A percentile compares a stretch with the other conserved stretches of the same genome.
Conservation (phyloP, 305 asterid genomes). For the Fraxinus dipetala region DNA sequence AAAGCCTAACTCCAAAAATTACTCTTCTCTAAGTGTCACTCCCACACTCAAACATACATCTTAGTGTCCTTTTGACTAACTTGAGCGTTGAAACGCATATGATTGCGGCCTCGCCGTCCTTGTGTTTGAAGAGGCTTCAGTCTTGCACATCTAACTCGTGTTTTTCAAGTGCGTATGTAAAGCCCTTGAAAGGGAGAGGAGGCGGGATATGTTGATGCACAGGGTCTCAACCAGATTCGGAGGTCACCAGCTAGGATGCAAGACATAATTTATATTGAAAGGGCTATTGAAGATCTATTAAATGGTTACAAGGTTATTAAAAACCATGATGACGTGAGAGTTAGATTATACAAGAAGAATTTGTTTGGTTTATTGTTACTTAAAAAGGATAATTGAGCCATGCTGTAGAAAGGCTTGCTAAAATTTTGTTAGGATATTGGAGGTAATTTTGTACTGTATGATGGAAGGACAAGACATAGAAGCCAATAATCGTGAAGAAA, state of each 20-base stretch:
- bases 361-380: background rate
- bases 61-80: background rate
- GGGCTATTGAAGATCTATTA: background rate
- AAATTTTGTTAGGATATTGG: background rate
- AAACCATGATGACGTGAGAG: background rate
- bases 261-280: background rate
- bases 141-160: background rate
- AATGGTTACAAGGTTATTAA: background rate
- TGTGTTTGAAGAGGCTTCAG: background rate
- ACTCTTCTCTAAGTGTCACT: background rate
- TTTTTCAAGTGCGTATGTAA: background rate
- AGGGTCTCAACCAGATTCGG: background rate
- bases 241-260: background rate
- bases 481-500: background rate
- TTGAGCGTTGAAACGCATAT: background rate
- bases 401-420: background rate
- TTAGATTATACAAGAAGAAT: background rate
- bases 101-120: background rate
- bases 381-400: background rate
- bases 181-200: background rate
- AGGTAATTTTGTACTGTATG: background rate
- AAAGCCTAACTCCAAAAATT: background rate
- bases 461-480: background rate
- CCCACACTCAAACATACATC: background rate
- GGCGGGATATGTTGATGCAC: background rate